Percentiles rank a stretch among this genome's conserved stretches.
phyloP scores from a whole-genome alignment of 1,284 basidiomycete species.

The Gymnopus androsaceus region DNA sequence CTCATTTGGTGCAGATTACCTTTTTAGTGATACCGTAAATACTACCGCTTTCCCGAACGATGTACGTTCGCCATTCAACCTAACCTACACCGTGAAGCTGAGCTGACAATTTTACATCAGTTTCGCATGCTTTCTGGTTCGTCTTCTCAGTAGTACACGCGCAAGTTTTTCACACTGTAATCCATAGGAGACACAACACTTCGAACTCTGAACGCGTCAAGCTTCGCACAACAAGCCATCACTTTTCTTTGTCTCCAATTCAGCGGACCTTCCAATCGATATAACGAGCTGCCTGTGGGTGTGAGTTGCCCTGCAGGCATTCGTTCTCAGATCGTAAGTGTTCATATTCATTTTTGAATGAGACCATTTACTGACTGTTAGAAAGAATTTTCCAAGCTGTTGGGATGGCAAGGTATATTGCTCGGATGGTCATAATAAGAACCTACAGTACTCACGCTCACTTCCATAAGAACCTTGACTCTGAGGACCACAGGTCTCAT shows the following conservation, averaged over 20 bases:
- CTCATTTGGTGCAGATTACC: constrained; percentile 22
- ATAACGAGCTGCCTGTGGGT: constrained; percentile 26
- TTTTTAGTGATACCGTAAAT: constrained; percentile 27
- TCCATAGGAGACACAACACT: constrained; percentile 34
- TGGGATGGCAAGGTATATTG: constrained; percentile 37
- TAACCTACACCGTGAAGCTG: neutral
- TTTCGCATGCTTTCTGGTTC: constrained; percentile 40
- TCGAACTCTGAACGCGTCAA: constrained; percentile 35
- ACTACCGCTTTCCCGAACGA: constrained; percentile 29
- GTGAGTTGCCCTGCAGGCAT: constrained; percentile 40
- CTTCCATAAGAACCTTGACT: constrained; percentile 39
- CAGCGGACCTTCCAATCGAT: constrained; percentile 25
- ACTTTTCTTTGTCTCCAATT: constrained; percentile 44
- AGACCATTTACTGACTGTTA: neutral
- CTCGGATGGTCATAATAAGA: neutral
- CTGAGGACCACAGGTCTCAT: constrained; percentile 43
- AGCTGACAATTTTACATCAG: constrained; percentile 11
- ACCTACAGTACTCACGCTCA: neutral
- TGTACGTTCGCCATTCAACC: constrained; percentile 16
- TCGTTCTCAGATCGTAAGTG: constrained; percentile 39
- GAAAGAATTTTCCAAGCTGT: constrained; percentile 40
- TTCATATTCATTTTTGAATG: neutral
- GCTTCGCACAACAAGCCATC: constrained; percentile 39
- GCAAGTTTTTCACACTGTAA: neutral
- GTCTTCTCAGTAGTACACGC: neutral